Conservation (phyloP, 2,329 filamentous ascomycete species). For the Neonectria faginata region DNA sequence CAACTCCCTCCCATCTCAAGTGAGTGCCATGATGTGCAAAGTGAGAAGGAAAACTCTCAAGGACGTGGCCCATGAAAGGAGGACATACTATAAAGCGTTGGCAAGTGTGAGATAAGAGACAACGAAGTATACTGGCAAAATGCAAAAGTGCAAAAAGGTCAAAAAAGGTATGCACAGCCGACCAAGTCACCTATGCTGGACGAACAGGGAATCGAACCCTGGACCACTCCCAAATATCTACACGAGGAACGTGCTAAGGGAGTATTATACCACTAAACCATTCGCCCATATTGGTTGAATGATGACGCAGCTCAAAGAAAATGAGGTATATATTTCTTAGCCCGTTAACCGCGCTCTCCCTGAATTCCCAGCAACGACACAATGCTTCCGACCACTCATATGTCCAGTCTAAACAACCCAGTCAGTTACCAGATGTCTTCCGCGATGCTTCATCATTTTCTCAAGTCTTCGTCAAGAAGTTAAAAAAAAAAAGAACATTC, state of each 20-base stretch:
- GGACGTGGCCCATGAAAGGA: too few species aligned
- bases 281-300: conserved; percentile 41
- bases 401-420: not conserved
- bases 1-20: not conserved
- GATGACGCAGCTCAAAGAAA: rapidly evolving
- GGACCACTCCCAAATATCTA: conserved; percentile 45
- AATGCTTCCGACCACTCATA: not conserved
- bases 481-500: not conserved
- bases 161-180: conserved; percentile 35
- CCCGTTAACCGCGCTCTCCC: too few species aligned
- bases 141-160: not conserved
- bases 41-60: not conserved
- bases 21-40: not conserved
- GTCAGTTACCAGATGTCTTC: not conserved
- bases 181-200: conserved; percentile 40
- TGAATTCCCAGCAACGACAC: too few species aligned
- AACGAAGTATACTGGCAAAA: too few species aligned
- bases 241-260: conserved; percentile 41
- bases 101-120: not conserved
- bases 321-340: not conserved
- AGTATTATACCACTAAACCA: conserved; percentile 51
- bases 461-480: not conserved
- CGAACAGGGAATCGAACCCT: conserved; percentile 50
- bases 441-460: not conserved
- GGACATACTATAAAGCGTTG: not conserved